Conservation (phyloP, 345 rosid species). For the Tarenaya hassleriana region DNA sequence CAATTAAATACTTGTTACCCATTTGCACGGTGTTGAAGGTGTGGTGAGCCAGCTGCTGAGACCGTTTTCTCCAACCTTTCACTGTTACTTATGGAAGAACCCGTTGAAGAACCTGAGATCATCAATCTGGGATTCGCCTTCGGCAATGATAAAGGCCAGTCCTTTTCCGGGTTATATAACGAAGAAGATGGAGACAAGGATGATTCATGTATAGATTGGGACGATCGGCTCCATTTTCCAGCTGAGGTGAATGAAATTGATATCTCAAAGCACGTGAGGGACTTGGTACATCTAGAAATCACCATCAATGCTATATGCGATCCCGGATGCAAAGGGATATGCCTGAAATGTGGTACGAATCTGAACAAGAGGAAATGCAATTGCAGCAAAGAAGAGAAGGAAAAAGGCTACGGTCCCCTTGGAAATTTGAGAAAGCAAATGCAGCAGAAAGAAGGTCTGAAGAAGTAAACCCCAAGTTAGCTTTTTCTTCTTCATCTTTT, state of each 20-base stretch:
- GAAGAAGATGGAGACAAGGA: slow-evolving; percentile 37
- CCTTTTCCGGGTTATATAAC: slow-evolving; percentile 17
- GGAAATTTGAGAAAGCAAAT: slow-evolving; percentile 60
- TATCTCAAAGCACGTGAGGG: slow-evolving; percentile 77
- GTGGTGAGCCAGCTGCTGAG: slow-evolving; percentile 67
- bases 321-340: slow-evolving; percentile 69
- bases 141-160: slow-evolving; percentile 30
- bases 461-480: slow-evolving; percentile 11
- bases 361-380: slow-evolving; percentile 55
- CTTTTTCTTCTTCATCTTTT: slow-evolving; percentile 3
- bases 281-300: slow-evolving; percentile 73
- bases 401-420: slow-evolving; percentile 57
- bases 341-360: slow-evolving; percentile 72
- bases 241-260: slow-evolving; percentile 60
- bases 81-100: slow-evolving; percentile 57
- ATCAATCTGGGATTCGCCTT: slow-evolving; percentile 46
- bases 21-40: slow-evolving; percentile 37
- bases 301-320: slow-evolving; percentile 58
- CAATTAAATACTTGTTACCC: neutral
- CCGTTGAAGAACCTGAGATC: slow-evolving; percentile 61
- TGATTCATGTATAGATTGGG: slow-evolving; percentile 65
- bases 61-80: slow-evolving; percentile 72
- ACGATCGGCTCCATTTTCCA: slow-evolving; percentile 73
- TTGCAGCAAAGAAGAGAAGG: slow-evolving; percentile 43
- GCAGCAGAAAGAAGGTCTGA: slow-evolving; percentile 34